phyloP scores from a whole-genome alignment of 305 asterid species.

The Fraxinus platypoda region DNA sequence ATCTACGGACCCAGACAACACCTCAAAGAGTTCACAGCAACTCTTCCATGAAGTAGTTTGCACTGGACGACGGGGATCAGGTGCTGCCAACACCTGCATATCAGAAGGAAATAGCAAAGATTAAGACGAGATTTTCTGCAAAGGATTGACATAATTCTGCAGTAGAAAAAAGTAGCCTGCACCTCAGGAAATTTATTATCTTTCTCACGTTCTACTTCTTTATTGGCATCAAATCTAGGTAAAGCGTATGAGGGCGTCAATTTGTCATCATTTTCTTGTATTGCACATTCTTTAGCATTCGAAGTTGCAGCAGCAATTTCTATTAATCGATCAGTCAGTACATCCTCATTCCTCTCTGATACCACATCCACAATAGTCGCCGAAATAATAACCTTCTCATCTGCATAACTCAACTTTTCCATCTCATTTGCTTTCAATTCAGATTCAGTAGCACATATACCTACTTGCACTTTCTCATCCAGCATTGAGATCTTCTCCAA shows the following conservation, averaged over 20 bases:
- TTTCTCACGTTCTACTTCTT: not conserved
- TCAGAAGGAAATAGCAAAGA: not conserved
- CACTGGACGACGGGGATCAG: not conserved
- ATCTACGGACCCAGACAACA: not conserved
- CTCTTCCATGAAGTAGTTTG: not conserved
- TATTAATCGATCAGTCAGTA: not conserved
- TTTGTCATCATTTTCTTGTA: not conserved
- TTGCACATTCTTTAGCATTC: not conserved
- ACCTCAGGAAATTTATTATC: not conserved
- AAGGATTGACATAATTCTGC: not conserved
- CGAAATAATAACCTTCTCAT: not conserved
- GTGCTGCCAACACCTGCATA: not conserved
- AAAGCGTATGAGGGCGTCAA: not conserved
- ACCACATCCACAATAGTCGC: not conserved
- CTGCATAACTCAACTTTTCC: not conserved
- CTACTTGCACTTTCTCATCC: not conserved
- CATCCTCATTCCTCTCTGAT: not conserved
- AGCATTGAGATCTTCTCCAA: not conserved
- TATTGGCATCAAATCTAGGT: not conserved
- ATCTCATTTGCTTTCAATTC: not conserved
- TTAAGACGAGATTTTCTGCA: not conserved
- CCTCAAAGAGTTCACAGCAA: not conserved
- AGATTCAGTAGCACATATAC: not conserved
- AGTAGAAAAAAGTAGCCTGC: not conserved
- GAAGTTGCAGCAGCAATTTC: not conserved